phyloP scores from a whole-genome alignment of 2,329 filamentous ascomycete genomes.

The Calonectria hongkongensis region DNA sequence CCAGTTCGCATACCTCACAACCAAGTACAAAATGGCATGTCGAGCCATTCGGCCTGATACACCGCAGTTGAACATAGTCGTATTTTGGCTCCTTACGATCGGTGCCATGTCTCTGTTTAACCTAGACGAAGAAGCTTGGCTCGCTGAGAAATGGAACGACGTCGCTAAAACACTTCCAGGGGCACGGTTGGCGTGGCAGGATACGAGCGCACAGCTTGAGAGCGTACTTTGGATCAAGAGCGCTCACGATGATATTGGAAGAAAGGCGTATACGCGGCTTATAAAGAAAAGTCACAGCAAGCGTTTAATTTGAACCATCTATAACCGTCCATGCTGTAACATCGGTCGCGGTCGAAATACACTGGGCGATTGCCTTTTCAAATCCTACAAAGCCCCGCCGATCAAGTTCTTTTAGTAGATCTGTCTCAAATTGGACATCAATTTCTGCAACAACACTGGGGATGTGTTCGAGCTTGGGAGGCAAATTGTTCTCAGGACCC shows the following conservation, averaged over 20 bases:
- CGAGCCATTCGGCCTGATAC: background rate
- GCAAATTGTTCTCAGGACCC: no score
- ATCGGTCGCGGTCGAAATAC: background rate
- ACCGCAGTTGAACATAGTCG: background rate
- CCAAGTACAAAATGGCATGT: background rate
- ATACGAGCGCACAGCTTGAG: background rate
- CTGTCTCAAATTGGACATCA: background rate
- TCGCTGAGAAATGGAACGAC: background rate
- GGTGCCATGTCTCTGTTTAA: background rate
- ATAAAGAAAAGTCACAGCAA: background rate
- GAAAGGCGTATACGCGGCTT: background rate
- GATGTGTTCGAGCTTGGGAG: no score
- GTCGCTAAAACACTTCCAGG: background rate
- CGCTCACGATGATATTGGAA: background rate
- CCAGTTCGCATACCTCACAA: background rate
- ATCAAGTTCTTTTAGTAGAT: background rate
- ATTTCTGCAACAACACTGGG: no score
- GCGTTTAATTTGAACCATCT: background rate
- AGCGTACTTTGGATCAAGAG: background rate
- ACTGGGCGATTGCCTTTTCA: background rate
- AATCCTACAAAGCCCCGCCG: background rate
- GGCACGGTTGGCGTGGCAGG: background rate
- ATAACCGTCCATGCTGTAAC: background rate
- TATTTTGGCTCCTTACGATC: background rate
- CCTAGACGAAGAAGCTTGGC: background rate